Percentiles rank a stretch among this genome's conserved stretches.
phyloP scores from a whole-genome alignment of 768 basidiomycete species.

The Lentinus brumalis region DNA sequence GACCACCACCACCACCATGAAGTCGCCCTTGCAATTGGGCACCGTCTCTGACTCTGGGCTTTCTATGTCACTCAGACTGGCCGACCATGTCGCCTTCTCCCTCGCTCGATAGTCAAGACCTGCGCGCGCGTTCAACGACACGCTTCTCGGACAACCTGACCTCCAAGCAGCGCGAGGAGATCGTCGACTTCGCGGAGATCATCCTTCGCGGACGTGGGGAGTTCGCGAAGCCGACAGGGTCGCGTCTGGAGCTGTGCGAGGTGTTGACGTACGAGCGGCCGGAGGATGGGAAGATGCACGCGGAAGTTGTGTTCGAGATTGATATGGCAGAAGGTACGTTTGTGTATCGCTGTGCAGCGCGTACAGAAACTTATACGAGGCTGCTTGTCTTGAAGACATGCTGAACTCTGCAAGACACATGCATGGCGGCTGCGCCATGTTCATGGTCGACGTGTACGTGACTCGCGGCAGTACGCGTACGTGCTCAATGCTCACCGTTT shows the following conservation, averaged over 20 bases:
- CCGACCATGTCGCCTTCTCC: no score
- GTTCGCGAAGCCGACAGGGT: background rate
- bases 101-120: no score
- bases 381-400: background rate
- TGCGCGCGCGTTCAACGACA: no score
- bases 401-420: background rate
- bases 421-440: constrained; percentile 10
- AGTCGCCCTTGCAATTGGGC: no score
- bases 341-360: background rate
- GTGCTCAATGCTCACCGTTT: no score
- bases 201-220: background rate
- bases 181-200: background rate
- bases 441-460: constrained; percentile 8
- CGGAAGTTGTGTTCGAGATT: background rate
- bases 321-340: background rate
- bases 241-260: background rate
- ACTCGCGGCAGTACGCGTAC: background rate
- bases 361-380: background rate
- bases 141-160: no score
- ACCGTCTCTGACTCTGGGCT: no score
- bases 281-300: constrained; percentile 1
- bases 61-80: no score
- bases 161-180: background rate
- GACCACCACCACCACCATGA: no score
- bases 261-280: background rate